phyloP scores from a whole-genome alignment of 1,284 basidiomycete species.

The Psilocybe mexicana region DNA sequence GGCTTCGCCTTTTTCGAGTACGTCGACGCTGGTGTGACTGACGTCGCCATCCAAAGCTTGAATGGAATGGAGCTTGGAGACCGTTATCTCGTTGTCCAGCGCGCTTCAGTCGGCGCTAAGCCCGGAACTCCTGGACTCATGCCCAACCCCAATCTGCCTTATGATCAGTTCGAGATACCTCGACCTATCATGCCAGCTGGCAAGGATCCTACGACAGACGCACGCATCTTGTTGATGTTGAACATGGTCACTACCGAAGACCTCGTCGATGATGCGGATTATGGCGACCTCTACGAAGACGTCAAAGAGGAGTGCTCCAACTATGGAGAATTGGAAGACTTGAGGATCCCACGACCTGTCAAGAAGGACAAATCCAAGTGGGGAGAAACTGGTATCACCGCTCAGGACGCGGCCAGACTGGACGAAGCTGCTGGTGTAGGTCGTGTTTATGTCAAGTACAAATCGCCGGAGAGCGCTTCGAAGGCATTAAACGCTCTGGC shows the following conservation, averaged over 20 bases:
- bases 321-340: slow-evolving; percentile 82
- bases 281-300: slow-evolving; percentile 92
- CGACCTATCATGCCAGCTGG: slow-evolving; percentile 84
- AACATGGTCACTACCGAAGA: slow-evolving; percentile 99
- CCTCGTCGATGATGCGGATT: slow-evolving; percentile 89
- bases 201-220: slow-evolving; percentile 54
- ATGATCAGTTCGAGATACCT: slow-evolving; percentile 75
- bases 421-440: slow-evolving; percentile 93
- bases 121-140: slow-evolving; percentile 65
- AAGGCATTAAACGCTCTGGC: slow-evolving; percentile 83
- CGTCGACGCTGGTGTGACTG: slow-evolving; percentile 85
- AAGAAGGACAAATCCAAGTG: slow-evolving; percentile 85
- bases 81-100: slow-evolving; percentile 94
- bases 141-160: slow-evolving; percentile 62
- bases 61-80: slow-evolving; percentile 99
- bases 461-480: slow-evolving; percentile 58
- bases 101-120: slow-evolving; percentile 91
- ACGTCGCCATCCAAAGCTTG: slow-evolving; percentile 93
- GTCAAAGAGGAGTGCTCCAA: slow-evolving; percentile 90
- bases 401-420: slow-evolving; percentile 63
- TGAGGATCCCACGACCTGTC: slow-evolving; percentile 86
- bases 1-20: slow-evolving; percentile 99
- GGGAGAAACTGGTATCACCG: slow-evolving; percentile 67
- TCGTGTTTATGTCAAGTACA: slow-evolving; percentile 90
- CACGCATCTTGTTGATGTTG: slow-evolving; percentile 92